Base-by-base conservation (phyloP, 345 rosid species). In the Bruguiera sexangula region DNA sequence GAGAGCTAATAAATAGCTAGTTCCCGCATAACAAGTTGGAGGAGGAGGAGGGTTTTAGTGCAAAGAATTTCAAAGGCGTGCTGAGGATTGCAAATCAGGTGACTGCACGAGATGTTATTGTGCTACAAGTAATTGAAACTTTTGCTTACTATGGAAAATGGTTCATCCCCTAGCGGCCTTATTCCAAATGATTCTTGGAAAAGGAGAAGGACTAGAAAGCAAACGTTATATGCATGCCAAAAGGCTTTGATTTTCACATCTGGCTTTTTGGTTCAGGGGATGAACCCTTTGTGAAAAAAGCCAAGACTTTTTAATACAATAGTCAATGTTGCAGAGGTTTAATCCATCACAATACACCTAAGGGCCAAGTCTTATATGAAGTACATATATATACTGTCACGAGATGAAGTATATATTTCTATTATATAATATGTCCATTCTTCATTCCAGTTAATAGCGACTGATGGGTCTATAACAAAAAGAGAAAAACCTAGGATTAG, bases 81-180 rank as follows among this genome's bases (percentile, higher is more conserved):
- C 36, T 26, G 34, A 52, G 51, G 18, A 39, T 66, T 43, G 62
- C 81, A 54, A 48, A 60, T 22, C 9, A 56, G 69, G 34, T 0
- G 18, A 50, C 30, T 69, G 54, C 55, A 32, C 4, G 15, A 60
- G 62, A 69, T 60, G 32, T 62, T 55, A 63, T 68, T 62, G 73
- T 51, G 54, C 71, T 22, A 13, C 26, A 67, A 78, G 56, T 55
- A 18, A 69, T 24, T 55, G n/a, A 57, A 75, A 51, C 61, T 62
- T 5, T 36, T 46, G 67, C 67, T 60, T 51, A 0, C 1, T 15
- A 54, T 73, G 79, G 82, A 73, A 78, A 73, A 70, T 73, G 86
- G 80, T 80, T 70, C 85, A 70, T 72, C 78, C 78, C 81, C 73
- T 31, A 3, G 18, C 29, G 18, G 59, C 21, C 58, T 56, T 24